A percentile compares a stretch with the other conserved stretches of the same genome.
These are phyloP conservation scores for Penicillium sp. DNA, from an alignment of 2,329 filamentous ascomycete species.

Conservation along the genomic window DNA sequence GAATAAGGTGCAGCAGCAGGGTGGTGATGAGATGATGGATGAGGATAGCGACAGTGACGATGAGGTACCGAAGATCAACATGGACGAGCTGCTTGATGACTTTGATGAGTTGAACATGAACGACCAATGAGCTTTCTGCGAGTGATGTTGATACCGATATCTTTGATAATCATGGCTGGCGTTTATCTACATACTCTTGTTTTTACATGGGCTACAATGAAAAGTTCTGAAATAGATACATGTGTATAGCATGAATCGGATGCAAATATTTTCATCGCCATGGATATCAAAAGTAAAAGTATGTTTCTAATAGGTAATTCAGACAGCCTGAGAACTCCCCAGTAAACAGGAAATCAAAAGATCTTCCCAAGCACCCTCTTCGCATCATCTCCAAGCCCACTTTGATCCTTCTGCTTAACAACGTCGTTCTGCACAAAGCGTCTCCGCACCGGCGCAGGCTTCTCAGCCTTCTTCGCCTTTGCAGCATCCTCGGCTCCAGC, in stretches of 20 bases:
- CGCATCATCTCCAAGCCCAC: slow-evolving; percentile 37
- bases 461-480: slow-evolving; percentile 2
- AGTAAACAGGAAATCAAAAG: slow-evolving; percentile 31
- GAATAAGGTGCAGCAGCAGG: slow-evolving; percentile 46
- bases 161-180: slow-evolving; percentile 30
- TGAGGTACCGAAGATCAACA: slow-evolving; percentile 66
- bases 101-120: slow-evolving; percentile 51
- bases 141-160: slow-evolving; percentile 15
- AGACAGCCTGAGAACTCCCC: neutral
- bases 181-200: slow-evolving; percentile 17
- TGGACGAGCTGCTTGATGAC: slow-evolving; percentile 56
- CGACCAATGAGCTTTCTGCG: slow-evolving; percentile 40
- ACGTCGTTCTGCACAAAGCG: slow-evolving; percentile 47
- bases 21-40: slow-evolving; percentile 52
- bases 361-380: slow-evolving; percentile 49
- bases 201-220: slow-evolving; percentile 13
- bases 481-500: slow-evolving; percentile 13
- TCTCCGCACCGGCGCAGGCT: slow-evolving; percentile 28
- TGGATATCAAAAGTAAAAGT: neutral
- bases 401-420: slow-evolving; percentile 26
- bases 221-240: slow-evolving; percentile 18
- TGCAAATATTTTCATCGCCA: neutral
- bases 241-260: neutral
- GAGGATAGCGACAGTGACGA: slow-evolving; percentile 61
- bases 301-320: neutral